Base-by-base conservation (phyloP, 345 rosid species). In the Lepidium aucheri region DNA sequence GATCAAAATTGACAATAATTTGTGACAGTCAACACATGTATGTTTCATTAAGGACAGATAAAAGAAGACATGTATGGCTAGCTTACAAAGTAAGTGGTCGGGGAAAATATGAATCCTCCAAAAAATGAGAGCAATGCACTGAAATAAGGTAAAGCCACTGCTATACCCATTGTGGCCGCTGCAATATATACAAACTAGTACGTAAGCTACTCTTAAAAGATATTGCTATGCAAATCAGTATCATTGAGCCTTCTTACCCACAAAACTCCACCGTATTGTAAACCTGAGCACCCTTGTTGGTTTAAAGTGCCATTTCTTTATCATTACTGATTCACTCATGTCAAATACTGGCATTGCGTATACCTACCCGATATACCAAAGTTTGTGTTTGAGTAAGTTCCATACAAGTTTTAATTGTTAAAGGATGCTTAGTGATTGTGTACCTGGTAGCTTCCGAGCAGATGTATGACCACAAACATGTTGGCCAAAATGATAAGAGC, bases 381-480 rank as follows among this genome's bases (percentile, higher is more conserved):
- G 55, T 30, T 30, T 14, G 55, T 51, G 55, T 16, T 3, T 54
- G 1, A 0, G 59, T 17, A 0, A 36, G 16, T 8, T 12, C 6
- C n/a, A 3, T 12, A 3, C 7, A 3, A 34, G 26, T 35, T 38
- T 32, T 28, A 26, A 4, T 26, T 53, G 11, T 11, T n/a, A n/a
- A n/a, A 14, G 36, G 56, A 11, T 26, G 30, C 30, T 4, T 26
- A 26, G 4, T 4, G 5, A 26, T 6, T 0, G 17, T 13, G 2
- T 26, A 86, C 93, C 87, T 89, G 96, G 78, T 86, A 89, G 86
- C 96, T 82, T 42, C 96, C 96, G 3, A 86, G 74, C 35, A 89
- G 87, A 63, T 89, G 96, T 56, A 89, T 33, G 65, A 89, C 93
- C 10, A 89, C 96, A 40, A 89, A 86, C 67, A 83, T 49, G 78